phyloP scores from a whole-genome alignment of 2,329 filamentous ascomycete species.

The Colletotrichum sp. region DNA sequence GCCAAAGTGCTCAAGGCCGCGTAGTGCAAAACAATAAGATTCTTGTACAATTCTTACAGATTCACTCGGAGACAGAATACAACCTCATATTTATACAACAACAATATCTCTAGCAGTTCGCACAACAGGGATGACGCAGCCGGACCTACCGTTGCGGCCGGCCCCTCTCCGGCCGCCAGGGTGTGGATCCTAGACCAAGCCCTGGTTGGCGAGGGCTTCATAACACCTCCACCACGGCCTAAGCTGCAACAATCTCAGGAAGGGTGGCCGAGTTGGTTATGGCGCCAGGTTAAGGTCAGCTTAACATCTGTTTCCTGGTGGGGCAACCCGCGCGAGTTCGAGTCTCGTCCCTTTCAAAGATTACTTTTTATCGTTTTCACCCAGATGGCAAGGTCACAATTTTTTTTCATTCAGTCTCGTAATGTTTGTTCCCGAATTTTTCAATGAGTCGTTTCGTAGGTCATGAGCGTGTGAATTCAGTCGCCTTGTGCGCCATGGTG shows the following conservation, averaged over 20 bases:
- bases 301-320: conserved; percentile 23
- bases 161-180: background rate
- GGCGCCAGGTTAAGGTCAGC: conserved; percentile 23
- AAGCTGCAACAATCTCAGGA: background rate
- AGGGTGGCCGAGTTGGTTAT: conserved; percentile 23
- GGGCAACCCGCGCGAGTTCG: conserved; percentile 22
- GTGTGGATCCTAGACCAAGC: background rate
- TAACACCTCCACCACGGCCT: background rate
- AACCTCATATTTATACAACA: background rate
- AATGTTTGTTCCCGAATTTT: background rate
- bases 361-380: background rate
- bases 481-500: background rate
- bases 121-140: background rate
- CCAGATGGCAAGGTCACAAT: no score
- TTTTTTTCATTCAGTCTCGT: background rate
- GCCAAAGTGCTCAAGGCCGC: background rate
- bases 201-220: background rate
- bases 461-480: background rate
- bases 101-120: fast-evolving
- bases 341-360: conserved; percentile 17
- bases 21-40: background rate
- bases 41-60: background rate
- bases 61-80: background rate
- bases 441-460: background rate
- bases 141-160: background rate